Evolutionary conservation across 2,329 filamentous ascomycete genomes (phyloP), one percentile per base, ranked within the genome.

Genomic region (Aspergillus ustus): DNA sequence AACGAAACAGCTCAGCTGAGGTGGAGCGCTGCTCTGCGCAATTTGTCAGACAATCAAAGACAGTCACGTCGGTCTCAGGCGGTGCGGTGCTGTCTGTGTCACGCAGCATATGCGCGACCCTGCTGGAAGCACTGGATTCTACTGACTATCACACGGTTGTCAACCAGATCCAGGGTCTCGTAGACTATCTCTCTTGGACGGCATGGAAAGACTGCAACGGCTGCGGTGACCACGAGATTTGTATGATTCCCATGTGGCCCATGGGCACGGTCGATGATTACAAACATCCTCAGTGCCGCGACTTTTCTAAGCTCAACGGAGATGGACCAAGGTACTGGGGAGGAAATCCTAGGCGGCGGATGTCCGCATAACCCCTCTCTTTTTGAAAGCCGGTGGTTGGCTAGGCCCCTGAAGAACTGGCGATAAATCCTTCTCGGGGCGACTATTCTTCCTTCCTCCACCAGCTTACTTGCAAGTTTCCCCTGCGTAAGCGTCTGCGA

Each of bases 181-280:
- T 83, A 20, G 63, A 73, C 1, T 83, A 82, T 60, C 76, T 90
- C 2, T 78, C 79, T 7, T 90, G 88, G 88, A 81, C 84, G 3
- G 80, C 75, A 0, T 89, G 86, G 86, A 87, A 85, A 66, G 78
- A 82, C 53, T 86, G 85, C 55, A 75, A 78, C 7, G 78, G 79
- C 0, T 90, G 88, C 68, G 72, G 67, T 0, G 77, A 79, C 7
- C 80, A 85, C 49, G 82, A 89, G 72, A 72, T 87, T 2, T 87
- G 87, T 63, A 81, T 85, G 50, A 77, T 89, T n/a, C 86, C 86
- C 1, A 87, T 89, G 69, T 90, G 87, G 87, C 87, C 87, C 0
- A 77, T 82, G 70, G 87, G 87, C 0, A 78, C 74, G 0, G 68
- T 75, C 0, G 79, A 85, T 28, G 87, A 89, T 68, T 84, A 87